These are phyloP conservation scores for Aegilops longissima DNA, from an alignment of 176 grass and related monocot genomes.

Conservation along the genomic window DNA sequence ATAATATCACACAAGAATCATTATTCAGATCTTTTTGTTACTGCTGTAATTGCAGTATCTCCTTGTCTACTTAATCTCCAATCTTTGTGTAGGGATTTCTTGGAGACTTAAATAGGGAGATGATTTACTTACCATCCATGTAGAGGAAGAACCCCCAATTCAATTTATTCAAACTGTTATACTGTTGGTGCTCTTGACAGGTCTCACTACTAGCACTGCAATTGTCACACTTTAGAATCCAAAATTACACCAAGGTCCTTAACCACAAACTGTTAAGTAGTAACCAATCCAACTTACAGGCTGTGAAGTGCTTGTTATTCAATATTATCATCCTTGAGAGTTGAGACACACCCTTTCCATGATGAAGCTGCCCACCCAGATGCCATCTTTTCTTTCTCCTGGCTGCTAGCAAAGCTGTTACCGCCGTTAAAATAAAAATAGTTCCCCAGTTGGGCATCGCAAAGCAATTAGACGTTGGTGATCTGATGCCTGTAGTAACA, in stretches of 20 bases:
- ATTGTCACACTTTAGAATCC: background rate
- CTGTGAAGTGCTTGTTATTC: slow-evolving; percentile 35
- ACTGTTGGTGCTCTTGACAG: background rate
- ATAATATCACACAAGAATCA: background rate
- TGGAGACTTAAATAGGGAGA: background rate
- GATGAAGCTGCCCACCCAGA: slow-evolving; percentile 47
- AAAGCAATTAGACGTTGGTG: slow-evolving; percentile 48
- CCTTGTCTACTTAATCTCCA: background rate
- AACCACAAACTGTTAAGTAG: background rate
- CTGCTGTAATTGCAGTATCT: background rate
- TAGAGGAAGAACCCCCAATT: background rate
- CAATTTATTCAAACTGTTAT: background rate
- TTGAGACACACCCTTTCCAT: slow-evolving; percentile 48
- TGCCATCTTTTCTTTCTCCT: slow-evolving; percentile 38
- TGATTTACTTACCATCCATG: background rate
- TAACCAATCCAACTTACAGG: background rate
- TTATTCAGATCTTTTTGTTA: background rate
- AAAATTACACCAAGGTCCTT: slow-evolving; percentile 30
- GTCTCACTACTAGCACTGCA: background rate
- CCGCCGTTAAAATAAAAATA: slow-evolving; percentile 31
- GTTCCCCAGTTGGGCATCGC: background rate
- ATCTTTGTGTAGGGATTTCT: background rate
- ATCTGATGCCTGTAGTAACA: slow-evolving; percentile 14
- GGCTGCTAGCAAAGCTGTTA: slow-evolving; percentile 46
- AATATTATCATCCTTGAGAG: slow-evolving; percentile 42